Evolutionary conservation across 805 yeast species (phyloP).

Genomic region (Saitoella complicata): DNA sequence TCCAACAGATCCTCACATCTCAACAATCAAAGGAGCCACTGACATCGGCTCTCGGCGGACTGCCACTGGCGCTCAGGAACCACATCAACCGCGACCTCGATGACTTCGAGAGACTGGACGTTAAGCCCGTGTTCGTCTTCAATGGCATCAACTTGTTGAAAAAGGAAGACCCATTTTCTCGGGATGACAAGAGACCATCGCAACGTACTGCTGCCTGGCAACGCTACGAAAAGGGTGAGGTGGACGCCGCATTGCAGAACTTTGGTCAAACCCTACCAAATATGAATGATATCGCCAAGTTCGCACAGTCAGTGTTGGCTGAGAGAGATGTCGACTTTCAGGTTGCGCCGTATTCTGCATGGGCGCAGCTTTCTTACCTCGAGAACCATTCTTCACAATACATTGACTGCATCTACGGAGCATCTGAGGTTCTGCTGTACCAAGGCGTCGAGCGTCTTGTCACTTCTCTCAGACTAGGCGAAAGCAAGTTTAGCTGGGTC

Average conservation of each 20-base stretch:
- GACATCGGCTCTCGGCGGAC: conserved; percentile 65
- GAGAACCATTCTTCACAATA: conserved; percentile 28
- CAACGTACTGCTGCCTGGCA: conserved; percentile 28
- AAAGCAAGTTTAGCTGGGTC: conserved; percentile 49
- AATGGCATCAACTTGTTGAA: conserved; percentile 30
- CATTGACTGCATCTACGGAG: conserved; percentile 68
- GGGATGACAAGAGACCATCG: conserved; percentile 14
- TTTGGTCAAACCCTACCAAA: conserved; percentile 6
- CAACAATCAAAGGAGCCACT: conserved; percentile 50
- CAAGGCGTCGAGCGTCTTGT: conserved; percentile 52
- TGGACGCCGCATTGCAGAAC: too few relatives aligned
- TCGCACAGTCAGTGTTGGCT: conserved; percentile 29
- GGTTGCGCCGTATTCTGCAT: conserved; percentile 69
- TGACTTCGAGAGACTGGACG: conserved; percentile 39
- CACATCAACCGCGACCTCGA: conserved; percentile 47
- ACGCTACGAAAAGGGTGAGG: too few relatives aligned
- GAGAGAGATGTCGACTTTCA: conserved; percentile 44
- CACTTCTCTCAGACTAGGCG: conserved; percentile 49
- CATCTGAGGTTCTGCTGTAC: conserved; percentile 58
- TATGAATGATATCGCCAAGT: conserved; percentile 23
- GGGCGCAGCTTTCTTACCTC: conserved; percentile 65
- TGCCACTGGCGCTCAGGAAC: conserved; percentile 45
- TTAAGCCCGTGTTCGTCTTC: conserved; percentile 69
- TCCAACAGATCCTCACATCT: conserved; percentile 35
- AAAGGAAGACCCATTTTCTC: conserved; percentile 11